These are phyloP conservation scores for Bryopsis sp. DNA, from an alignment of 139 green algal species.

Conservation along the genomic window DNA sequence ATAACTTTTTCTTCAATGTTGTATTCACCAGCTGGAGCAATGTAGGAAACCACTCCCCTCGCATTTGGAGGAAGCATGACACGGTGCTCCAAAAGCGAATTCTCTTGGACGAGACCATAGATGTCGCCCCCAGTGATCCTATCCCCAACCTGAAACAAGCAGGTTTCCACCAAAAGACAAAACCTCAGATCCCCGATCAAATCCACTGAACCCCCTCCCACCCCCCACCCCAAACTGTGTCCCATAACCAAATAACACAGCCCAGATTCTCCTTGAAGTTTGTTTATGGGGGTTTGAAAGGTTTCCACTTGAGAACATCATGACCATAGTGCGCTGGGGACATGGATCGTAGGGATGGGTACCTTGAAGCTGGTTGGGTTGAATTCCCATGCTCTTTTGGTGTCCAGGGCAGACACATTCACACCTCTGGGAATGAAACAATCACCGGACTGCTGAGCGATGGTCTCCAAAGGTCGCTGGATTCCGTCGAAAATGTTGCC, in stretches of 20 bases:
- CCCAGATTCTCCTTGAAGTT: too few species aligned
- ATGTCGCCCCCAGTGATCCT: conserved; percentile 90
- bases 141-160: conserved; percentile 69
- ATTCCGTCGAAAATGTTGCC: conserved; percentile 99
- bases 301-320: conserved; percentile 3
- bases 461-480: conserved; percentile 91
- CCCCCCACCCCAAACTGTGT: too few species aligned
- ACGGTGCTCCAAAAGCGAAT: conserved; percentile 85
- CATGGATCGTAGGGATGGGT: background rate
- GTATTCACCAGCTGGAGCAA: conserved; percentile 87
- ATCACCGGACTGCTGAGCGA: conserved; percentile 65
- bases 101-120: conserved; percentile 89
- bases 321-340: background rate
- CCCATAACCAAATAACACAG: too few species aligned
- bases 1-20: conserved; percentile 85
- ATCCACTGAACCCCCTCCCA: too few species aligned
- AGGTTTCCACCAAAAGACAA: too few species aligned
- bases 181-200: too few species aligned
- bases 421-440: conserved; percentile 97
- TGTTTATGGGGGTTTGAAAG: too few species aligned
- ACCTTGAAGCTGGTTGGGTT: conserved; percentile 78
- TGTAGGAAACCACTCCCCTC: conserved; percentile 79
- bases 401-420: conserved; percentile 83
- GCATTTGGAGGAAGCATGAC: conserved; percentile 86
- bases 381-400: conserved; percentile 83